Conservation (phyloP, 2,329 filamentous ascomycete genomes). For the Colletotrichum sp. region DNA sequence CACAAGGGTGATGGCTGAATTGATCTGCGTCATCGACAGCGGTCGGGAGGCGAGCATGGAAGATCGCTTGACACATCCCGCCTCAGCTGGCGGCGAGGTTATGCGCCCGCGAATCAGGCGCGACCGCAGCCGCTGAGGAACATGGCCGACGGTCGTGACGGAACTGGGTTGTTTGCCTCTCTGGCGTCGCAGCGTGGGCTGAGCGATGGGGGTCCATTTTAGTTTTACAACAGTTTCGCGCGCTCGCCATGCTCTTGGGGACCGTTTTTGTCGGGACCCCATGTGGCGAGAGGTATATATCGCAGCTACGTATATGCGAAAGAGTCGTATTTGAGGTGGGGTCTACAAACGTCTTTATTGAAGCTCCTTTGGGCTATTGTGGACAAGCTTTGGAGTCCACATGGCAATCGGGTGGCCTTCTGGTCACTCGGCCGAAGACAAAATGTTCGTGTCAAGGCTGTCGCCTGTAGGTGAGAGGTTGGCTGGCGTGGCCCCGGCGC, state of each 20-base stretch:
- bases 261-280: background rate
- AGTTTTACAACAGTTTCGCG: slow-evolving; percentile 6
- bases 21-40: background rate
- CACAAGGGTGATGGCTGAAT: background rate
- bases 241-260: background rate
- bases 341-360: background rate
- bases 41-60: background rate
- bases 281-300: background rate
- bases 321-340: background rate
- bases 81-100: background rate
- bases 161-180: background rate
- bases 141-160: background rate
- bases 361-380: background rate
- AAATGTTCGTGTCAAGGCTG: background rate
- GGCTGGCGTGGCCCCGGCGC: background rate
- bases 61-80: background rate
- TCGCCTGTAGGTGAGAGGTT: background rate
- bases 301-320: background rate
- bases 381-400: background rate
- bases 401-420: background rate
- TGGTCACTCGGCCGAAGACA: background rate
- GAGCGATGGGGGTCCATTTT: background rate
- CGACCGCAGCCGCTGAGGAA: background rate
- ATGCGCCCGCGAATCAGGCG: background rate
- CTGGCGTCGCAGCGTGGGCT: background rate